Evolutionary conservation across 2,329 filamentous ascomycete species (phyloP).

Genomic region (Curvularia sp.): DNA sequence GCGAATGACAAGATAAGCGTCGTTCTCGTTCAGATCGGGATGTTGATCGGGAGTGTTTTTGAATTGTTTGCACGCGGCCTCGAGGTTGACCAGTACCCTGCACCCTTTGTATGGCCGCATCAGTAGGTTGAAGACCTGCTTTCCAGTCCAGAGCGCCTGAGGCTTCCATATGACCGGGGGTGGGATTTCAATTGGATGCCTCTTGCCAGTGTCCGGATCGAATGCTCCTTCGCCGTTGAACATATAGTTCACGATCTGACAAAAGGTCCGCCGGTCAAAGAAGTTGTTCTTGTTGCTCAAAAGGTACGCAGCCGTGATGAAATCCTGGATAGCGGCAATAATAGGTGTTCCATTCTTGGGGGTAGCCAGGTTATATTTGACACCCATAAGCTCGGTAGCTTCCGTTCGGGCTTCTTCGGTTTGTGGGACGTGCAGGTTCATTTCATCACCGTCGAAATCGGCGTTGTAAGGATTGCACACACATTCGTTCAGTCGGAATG

Average conservation of each 20-base stretch:
- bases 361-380: conserved; percentile 94
- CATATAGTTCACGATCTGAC: conserved; percentile 93
- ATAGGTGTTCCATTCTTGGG: conserved; percentile 98
- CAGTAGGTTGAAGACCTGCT: conserved; percentile 91
- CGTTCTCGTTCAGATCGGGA: conserved; percentile 76
- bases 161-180: conserved; percentile 88
- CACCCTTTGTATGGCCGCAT: conserved; percentile 89
- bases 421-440: conserved; percentile 98
- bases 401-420: conserved; percentile 96
- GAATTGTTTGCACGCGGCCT: conserved; percentile 89
- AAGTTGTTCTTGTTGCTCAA: conserved; percentile 93
- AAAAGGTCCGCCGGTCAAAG: conserved; percentile 86
- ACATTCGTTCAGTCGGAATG: conserved; percentile 96
- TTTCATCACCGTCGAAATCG: conserved; percentile 98
- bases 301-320: conserved; percentile 93
- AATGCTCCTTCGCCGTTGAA: conserved; percentile 70
- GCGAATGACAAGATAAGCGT: conserved; percentile 89
- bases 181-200: conserved; percentile 78
- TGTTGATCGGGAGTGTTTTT: conserved; percentile 69
- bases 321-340: conserved; percentile 98
- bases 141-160: conserved; percentile 90
- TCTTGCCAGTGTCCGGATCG: conserved; percentile 56
- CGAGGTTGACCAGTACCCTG: conserved; percentile 85
- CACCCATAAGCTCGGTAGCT: conserved; percentile 95
- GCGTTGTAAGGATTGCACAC: conserved; percentile 98